Evolutionary conservation across 306 rosid species (phyloP).

Genomic region (Vigna angularis): DNA sequence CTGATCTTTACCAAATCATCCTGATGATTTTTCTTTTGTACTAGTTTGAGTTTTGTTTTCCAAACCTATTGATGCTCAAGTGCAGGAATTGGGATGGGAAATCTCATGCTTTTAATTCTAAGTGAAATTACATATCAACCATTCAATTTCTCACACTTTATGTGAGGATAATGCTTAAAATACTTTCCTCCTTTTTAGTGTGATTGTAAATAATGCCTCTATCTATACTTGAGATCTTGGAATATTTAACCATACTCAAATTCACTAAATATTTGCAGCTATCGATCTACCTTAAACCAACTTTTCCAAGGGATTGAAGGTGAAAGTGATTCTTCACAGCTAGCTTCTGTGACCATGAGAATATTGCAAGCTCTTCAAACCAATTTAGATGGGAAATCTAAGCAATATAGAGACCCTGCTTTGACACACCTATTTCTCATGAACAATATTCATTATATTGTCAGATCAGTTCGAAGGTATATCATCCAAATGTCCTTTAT

Average conservation of each 20-base stretch:
- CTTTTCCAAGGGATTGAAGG: slow-evolving; percentile 79
- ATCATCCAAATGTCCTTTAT: slow-evolving; percentile 29
- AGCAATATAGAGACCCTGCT: slow-evolving; percentile 56
- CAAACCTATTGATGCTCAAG: slow-evolving; percentile 9
- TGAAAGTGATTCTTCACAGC: slow-evolving; percentile 64
- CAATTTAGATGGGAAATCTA: slow-evolving; percentile 74
- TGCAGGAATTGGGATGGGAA: not conserved
- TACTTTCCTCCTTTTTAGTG: not conserved
- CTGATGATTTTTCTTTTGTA: not conserved
- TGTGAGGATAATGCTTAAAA: not conserved
- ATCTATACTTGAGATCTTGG: not conserved
- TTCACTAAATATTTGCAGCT: slow-evolving; percentile 54
- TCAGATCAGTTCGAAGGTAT: slow-evolving; percentile 91
- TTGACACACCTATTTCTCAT: slow-evolving; percentile 83
- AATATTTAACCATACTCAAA: slow-evolving; percentile 26
- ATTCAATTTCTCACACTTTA: slow-evolving; percentile 1
- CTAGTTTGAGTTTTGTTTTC: slow-evolving; percentile 2
- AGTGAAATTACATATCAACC: slow-evolving; percentile 13
- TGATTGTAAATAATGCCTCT: not conserved
- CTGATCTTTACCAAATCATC: not conserved
- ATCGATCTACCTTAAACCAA: slow-evolving; percentile 82
- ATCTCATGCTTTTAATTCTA: not conserved
- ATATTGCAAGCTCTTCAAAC: slow-evolving; percentile 91
- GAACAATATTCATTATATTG: slow-evolving; percentile 91
- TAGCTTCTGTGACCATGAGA: slow-evolving; percentile 77